A percentile compares a stretch with the other conserved stretches of the same genome.
Evolutionary conservation across 352 stramenopile genomes (phyloP).

Genomic region (Phytophthora pluvialis): DNA sequence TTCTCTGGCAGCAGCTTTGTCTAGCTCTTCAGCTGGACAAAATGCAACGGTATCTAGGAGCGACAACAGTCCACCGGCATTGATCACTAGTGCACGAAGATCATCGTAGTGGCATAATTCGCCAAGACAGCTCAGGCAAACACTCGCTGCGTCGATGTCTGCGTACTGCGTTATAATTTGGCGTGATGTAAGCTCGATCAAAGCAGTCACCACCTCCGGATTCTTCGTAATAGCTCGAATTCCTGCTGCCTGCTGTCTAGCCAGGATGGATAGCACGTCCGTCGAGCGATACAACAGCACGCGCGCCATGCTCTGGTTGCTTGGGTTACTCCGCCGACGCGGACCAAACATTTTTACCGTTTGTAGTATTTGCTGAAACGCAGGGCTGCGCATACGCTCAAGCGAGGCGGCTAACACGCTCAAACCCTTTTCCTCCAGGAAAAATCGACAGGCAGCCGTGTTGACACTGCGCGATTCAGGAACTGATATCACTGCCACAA

Average conservation of each 20-base stretch:
- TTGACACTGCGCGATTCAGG: constrained; percentile 60
- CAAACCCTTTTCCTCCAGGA: constrained; percentile 63
- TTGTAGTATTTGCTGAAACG: constrained; percentile 72
- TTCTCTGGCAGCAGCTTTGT: constrained; percentile 15
- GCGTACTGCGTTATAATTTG: constrained; percentile 68
- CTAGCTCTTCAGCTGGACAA: constrained; percentile 60
- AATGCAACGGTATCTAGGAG: constrained; percentile 74
- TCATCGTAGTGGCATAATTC: constrained; percentile 69
- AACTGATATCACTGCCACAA: constrained; percentile 63
- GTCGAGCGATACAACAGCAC: constrained; percentile 76
- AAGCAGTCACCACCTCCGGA: constrained; percentile 56
- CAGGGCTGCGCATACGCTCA: constrained; percentile 71
- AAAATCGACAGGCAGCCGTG: constrained; percentile 54
- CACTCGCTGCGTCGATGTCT: constrained; percentile 57
- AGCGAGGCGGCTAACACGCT: constrained; percentile 59
- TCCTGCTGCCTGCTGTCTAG: constrained; percentile 41
- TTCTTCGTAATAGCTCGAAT: constrained; percentile 65
- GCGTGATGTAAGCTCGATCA: constrained; percentile 66
- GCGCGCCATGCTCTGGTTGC: constrained; percentile 53
- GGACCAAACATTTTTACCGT: constrained; percentile 29
- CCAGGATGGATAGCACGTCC: constrained; percentile 65
- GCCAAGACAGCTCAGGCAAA: constrained; percentile 65
- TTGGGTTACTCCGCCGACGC: constrained; percentile 33
- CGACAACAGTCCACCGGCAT: constrained; percentile 66
- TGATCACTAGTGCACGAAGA: constrained; percentile 59